Conservation (phyloP, 169 alveolate genomes). For the Miamiensis avidus region DNA sequence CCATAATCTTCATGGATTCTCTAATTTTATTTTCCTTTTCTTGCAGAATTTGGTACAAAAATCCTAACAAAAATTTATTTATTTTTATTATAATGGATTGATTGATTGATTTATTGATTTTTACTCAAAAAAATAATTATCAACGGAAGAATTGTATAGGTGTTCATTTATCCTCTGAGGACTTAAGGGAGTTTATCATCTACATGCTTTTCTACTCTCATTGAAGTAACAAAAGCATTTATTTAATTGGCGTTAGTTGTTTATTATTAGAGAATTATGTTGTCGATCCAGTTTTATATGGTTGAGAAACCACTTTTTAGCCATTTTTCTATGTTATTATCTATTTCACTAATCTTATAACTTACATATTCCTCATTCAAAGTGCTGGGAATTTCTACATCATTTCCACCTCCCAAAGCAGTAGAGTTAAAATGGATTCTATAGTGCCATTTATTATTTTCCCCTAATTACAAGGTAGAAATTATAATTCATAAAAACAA, state of each 20-base stretch:
- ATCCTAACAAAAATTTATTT: background rate
- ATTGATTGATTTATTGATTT: slow-evolving; percentile 37
- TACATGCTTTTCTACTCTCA: slow-evolving; percentile 5
- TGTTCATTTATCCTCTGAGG: background rate
- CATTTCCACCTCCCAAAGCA: background rate
- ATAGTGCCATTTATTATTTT: background rate
- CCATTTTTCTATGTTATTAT: background rate
- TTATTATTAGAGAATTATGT: background rate
- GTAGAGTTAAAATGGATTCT: background rate
- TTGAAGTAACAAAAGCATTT: background rate
- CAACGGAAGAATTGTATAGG: slow-evolving; percentile 23
- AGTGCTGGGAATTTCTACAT: background rate
- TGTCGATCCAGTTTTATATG: slow-evolving; percentile 10
- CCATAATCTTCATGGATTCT: slow-evolving; percentile 89
- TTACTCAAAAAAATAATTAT: slow-evolving; percentile 35
- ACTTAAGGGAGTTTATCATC: background rate
- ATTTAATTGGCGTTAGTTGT: background rate
- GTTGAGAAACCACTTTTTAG: background rate
- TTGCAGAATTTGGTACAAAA: background rate
- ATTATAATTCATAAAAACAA: no score
- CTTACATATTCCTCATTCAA: background rate
- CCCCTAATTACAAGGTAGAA: background rate
- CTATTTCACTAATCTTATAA: background rate
- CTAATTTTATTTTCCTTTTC: slow-evolving; percentile 82
- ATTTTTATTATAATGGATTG: background rate